Evolutionary conservation across 208 protist genomes (phyloP), one percentile per base, ranked within the genome.

Genomic region (Wallacemonas collosoma): DNA sequence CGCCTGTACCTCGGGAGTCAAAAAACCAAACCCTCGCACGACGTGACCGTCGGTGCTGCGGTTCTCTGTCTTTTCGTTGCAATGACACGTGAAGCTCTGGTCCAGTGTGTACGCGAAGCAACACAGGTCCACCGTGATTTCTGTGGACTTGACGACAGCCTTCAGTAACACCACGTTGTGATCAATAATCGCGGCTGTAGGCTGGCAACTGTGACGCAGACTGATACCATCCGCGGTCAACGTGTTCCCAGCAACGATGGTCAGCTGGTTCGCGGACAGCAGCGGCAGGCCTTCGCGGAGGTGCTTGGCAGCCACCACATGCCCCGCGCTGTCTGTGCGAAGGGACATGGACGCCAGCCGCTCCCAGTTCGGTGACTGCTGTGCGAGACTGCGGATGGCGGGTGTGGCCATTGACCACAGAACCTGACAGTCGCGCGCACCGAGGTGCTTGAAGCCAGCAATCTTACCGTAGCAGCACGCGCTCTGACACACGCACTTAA

Each of bases 91-190:
- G 70, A 93, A 89, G 15, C 82, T 76, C 38, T 74, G 45, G 40
- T 76, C 73, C 53, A 95, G 72, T 38, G 12, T 58, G 79, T 91
- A 95, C 58, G 68, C 77, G 26, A 93, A 66, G 55, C 80, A 88
- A 75, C 82, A 88, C 14, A 95, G 65, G 68, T 95, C 83, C 12
- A 95, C 67, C 14, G 81, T 93, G 41, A 95, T 78, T 74, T 95
- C 90, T 9, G 75, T 79, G 11, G 78, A 77, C 17, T 78, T 64
- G 45, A 71, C 83, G 36, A 95, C 79, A n/a, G 77, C 71, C 62
- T 72, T 76, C 9, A 93, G 60, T 40, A 88, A 66, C 44, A 95
- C 82, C 45, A 95, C 74, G 15, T 71, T 71, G 47, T 77, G 44
- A 58, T 90, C 85, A 47, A 95, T 79, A 15, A 95, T 45, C 6